Base-by-base conservation (phyloP, 345 rosid species). In the Gossypium stocksii region DNA sequence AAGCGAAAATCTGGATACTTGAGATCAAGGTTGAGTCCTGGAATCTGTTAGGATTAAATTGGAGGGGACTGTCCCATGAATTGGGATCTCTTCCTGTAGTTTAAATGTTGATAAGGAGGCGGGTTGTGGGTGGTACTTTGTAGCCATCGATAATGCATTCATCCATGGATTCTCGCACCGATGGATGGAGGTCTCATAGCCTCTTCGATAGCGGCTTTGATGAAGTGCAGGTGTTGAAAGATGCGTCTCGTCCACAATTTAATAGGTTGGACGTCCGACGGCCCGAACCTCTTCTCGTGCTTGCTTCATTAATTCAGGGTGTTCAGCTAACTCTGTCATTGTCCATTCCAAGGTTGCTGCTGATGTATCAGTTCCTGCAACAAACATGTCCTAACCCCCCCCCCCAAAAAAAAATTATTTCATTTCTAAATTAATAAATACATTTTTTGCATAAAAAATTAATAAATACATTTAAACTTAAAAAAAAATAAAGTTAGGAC, bases 341-440 rank as follows among this genome's bases (percentile, higher is more conserved):
- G 81, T 66, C 84, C 84, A 82, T 59, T 82, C 87, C n/a, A 85
- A 43, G 4, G 74, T 80, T 46, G 82, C 79, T 0, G 80, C 62
- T 9, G 85, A 52, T 71, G 86, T 78, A 62, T 80, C 83, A 4
- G 84, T 80, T 71, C 85, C 85, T 8, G 84, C 84, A 7, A 85
- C 83, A 49, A 82, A 77, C 85, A 82, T 78, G 75, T 85, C 87
- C 87, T 82, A 20, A 15, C 4, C 56, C 56, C 7, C 1, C 41
- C 0, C n/a, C n/a, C n/a, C n/a, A n/a, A n/a, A n/a, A n/a, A 51
- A 51, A 51, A 49, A 5, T 34, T 0, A 34, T 34, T 34, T 34
- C 7, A 34, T 34, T 5, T 34, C 41, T 4, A 52, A 52, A 16
- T 52, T 1, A 52, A 13, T 49, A 49, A 49, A 52, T 52, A 52